Conservation (phyloP, 2,329 filamentous ascomycete species). For the Beauveria sp. region DNA sequence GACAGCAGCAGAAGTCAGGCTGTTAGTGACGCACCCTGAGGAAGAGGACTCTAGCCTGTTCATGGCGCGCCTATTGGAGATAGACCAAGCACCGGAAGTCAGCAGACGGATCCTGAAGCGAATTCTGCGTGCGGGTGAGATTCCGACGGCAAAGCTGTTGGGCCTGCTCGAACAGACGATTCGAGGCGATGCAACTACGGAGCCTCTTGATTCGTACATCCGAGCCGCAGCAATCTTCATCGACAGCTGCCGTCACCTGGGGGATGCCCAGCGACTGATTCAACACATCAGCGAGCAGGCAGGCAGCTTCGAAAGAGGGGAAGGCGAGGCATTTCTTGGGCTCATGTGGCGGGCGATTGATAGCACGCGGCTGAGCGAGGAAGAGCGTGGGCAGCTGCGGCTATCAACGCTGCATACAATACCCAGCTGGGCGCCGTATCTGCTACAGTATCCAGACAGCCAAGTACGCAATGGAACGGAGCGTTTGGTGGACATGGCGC, state of each 20-base stretch:
- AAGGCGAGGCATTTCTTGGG: slow-evolving; percentile 41
- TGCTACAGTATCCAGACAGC: slow-evolving; percentile 40
- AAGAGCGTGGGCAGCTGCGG: slow-evolving; percentile 16
- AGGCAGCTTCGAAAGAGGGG: slow-evolving; percentile 35
- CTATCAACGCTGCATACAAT: slow-evolving; percentile 19
- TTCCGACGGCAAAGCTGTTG: slow-evolving; percentile 45
- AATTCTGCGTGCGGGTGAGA: slow-evolving; percentile 44
- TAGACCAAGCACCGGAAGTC: slow-evolving; percentile 47
- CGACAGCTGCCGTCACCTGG: slow-evolving; percentile 27
- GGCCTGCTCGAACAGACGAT: slow-evolving; percentile 47
- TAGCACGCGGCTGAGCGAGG: slow-evolving; percentile 22
- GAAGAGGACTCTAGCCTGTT: slow-evolving; percentile 40
- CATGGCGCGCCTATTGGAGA: slow-evolving; percentile 56
- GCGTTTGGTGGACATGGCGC: slow-evolving; percentile 33
- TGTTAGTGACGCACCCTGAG: slow-evolving; percentile 34
- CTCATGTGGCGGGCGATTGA: slow-evolving; percentile 29
- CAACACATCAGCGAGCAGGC: slow-evolving; percentile 37
- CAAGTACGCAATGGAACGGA: slow-evolving; percentile 35
- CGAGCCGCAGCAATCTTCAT: slow-evolving; percentile 50
- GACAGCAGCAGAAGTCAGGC: slow-evolving; percentile 37
- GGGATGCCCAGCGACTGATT: slow-evolving; percentile 32
- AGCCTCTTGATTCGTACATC: slow-evolving; percentile 48
- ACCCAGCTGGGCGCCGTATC: slow-evolving; percentile 42
- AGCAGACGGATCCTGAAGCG: slow-evolving; percentile 50
- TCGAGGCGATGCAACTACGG: slow-evolving; percentile 32